Percentiles rank a stretch among this genome's conserved stretches.
phyloP scores from a whole-genome alignment of 495 filamentous ascomycete species.

The Annulohypoxylon maeteangense region DNA sequence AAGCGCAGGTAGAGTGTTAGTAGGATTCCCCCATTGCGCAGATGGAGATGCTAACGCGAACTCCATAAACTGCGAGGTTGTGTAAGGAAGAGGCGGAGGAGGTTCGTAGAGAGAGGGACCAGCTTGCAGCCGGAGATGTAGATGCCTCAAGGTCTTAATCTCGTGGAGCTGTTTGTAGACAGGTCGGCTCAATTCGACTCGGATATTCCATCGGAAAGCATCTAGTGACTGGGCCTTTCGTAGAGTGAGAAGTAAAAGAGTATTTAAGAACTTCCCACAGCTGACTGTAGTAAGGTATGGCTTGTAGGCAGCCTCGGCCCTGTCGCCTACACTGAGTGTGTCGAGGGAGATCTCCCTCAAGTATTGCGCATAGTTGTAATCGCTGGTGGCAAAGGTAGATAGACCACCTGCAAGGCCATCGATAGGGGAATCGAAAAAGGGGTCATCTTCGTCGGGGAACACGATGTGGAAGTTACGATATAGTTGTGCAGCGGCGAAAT shows the following conservation, averaged over 20 bases:
- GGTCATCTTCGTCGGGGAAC: constrained; percentile 65
- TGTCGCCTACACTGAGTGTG: constrained; percentile 56
- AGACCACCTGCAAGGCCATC: constrained; percentile 65
- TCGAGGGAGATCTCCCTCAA: constrained; percentile 63
- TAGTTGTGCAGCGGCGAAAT: constrained; percentile 65
- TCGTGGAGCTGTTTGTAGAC: constrained; percentile 67
- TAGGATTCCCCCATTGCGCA: constrained; percentile 33
- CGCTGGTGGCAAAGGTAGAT: constrained; percentile 68
- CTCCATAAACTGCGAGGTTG: constrained; percentile 4
- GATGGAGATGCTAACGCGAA: constrained; percentile 25
- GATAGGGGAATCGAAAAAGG: constrained; percentile 55
- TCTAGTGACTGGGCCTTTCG: constrained; percentile 65
- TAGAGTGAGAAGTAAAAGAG: constrained; percentile 64
- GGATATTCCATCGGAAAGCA: constrained; percentile 69
- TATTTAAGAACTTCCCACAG: constrained; percentile 71
- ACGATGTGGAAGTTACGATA: constrained; percentile 69
- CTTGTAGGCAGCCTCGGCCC: constrained; percentile 58
- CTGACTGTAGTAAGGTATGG: constrained; percentile 58
- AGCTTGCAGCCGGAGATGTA: constrained; percentile 68
- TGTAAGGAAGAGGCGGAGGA: constrained; percentile 55
- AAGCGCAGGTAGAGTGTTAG: neutral
- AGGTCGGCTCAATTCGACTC: constrained; percentile 67
- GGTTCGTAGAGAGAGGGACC: constrained; percentile 60
- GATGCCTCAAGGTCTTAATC: constrained; percentile 61
- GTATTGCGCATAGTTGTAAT: constrained; percentile 68